These are phyloP conservation scores for Cercospora nicotianae DNA, from an alignment of 2,329 filamentous ascomycete genomes.

Conservation along the genomic window DNA sequence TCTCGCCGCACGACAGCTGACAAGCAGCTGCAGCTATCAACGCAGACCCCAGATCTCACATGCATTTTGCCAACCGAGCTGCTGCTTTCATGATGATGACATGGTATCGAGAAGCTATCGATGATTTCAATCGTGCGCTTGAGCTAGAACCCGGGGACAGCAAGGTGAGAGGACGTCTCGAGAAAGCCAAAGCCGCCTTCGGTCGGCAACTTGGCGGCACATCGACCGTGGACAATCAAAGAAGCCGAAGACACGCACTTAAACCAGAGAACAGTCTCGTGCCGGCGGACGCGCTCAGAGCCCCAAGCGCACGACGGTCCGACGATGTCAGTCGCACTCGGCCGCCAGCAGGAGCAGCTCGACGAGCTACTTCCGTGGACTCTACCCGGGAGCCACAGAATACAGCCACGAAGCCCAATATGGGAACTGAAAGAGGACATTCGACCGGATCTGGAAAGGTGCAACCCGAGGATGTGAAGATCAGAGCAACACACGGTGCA, in stretches of 20 bases:
- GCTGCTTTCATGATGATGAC: neutral
- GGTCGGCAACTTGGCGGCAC: neutral
- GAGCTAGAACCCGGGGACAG: neutral
- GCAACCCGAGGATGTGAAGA: too few relatives aligned
- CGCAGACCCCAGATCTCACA: neutral
- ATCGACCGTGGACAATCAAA: neutral
- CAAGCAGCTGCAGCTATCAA: neutral
- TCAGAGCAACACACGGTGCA: too few relatives aligned
- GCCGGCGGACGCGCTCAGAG: too few relatives aligned
- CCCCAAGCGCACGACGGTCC: neutral
- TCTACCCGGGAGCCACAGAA: neutral
- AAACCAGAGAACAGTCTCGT: too few relatives aligned
- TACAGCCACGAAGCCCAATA: neutral
- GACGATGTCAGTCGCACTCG: neutral
- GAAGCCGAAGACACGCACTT: neutral
- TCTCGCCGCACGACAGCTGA: neutral
- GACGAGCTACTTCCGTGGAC: neutral
- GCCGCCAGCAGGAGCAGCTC: neutral
- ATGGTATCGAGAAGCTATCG: neutral
- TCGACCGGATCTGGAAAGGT: too few relatives aligned
- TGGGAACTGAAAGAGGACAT: neutral
- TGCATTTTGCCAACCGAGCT: neutral
- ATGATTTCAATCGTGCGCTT: neutral
- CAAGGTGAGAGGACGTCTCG: neutral
- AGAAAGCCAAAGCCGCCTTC: neutral